Base-by-base conservation (phyloP, 2,329 filamentous ascomycete genomes). In the Pyricularia grisea region DNA sequence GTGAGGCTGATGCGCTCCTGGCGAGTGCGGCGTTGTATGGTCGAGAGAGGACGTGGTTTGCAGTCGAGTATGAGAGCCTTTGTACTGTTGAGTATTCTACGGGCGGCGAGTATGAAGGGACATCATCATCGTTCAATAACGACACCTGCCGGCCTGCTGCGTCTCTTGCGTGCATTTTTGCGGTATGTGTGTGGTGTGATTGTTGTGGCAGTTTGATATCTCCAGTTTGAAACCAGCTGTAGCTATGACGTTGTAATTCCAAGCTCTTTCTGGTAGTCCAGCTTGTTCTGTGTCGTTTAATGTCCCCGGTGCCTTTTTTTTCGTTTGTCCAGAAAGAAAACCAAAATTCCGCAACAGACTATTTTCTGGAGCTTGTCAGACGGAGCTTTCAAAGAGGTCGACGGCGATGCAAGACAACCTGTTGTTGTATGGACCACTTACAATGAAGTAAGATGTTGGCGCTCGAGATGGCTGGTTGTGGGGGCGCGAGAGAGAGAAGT, bases 131-230 rank as follows among this genome's bases (percentile, higher is more conserved):
- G 75, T 88, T 88, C 58, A 89, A 80, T 11, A 89, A 80, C 67
- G 87, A 88, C 74, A 89, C 83, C 76, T 82, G 80, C 72, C 85
- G 84, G 73, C 87, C 87, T 61, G 82, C 79, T 63, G 86, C 84
- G 76, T 88, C 84, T 74, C 82, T 79, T 68, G 81, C 83, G 71
- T 87, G 81, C 84, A 88, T 87, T 72, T 70, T 78, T 30, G 31
- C 20, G n/a, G 14, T 61, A n/a, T 67, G 65, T 11, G 14, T 67
- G 11, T 27, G 36, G n/a, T 6, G 65, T 42, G n/a, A 4, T 5
- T 55, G 23, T 36, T 12, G 33, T 36, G 33, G 33, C 10, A 2
- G 36, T 27, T 67, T 6, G 12, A 5, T 67, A 7, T 20, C 14
- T 9, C 28, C 60, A 30, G 60, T n/a, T 3, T 64, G n/a, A n/a